Base-by-base conservation (phyloP, 768 basidiomycete genomes). In the Podaxis rugospora region DNA sequence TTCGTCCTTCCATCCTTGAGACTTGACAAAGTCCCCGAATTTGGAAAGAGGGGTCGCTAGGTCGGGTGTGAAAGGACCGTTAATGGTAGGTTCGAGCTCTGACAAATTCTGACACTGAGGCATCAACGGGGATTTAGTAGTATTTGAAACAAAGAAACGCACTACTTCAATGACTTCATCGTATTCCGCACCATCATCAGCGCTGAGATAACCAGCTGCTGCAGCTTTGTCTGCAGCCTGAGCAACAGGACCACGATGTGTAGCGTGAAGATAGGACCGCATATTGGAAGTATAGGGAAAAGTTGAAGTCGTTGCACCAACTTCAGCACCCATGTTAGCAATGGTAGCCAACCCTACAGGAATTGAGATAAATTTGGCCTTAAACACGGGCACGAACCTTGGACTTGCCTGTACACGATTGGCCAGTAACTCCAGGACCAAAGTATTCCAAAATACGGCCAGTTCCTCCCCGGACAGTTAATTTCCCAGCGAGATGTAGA, bases 321-420 rank as follows among this genome's bases (percentile, higher is more conserved):
- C 95, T 78, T 99, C 97, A 11, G 97, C 97, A 54, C 97, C 97
- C 97, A 98, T 99, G 74, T 99, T 98, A 47, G 93, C 90, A 58
- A 99, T 90, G 1, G 97, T 98, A 1, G 96, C 97, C 57, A 97
- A 76, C 58, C 92, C 91, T 90, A 53, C 10, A 40, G 21, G 25
- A 49, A 13, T 60, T 51, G 49, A 42, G 39, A 58, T 9, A 46
- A 42, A 13, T 42, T 25, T 5, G 21, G 32, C 42, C 5, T 28
- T 54, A 28, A 44, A 10, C 9, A 44, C 4, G 49, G 5, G 44
- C 28, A 44, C 44, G 49, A 23, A 10, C 51, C 13, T 52, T 44
- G 49, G 42, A 51, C 73, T 64, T 72, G 85, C 94, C 95, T 64
- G 97, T 98, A 71, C 94, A 97, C 16, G 95, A 98, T 68, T 96